Evolutionary conservation across 1,139 yeast genomes (phyloP), one percentile per base, ranked within the genome.

Genomic region (Protomyces pachydermus): DNA sequence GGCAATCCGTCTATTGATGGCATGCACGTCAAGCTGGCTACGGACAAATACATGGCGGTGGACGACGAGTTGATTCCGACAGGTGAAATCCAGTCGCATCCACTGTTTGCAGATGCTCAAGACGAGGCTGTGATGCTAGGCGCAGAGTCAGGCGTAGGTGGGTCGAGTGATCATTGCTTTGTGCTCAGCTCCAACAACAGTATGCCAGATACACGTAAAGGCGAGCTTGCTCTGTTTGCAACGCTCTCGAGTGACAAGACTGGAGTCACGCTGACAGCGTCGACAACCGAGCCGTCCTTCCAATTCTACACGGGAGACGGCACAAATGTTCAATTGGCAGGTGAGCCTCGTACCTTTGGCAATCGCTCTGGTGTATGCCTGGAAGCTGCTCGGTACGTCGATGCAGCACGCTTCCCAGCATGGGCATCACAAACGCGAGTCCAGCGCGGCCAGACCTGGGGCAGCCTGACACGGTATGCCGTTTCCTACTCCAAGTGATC

Each of bases 281-380:
- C 75, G 34, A 77, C 88, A 9, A 85, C 90, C 1, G 91, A 86
- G 68, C 91, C 91, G 4, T 76, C 84, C 3, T 84, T 83, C 78
- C 90, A 85, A 73, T 77, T 86, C 62, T 86, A 85, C 74, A 84
- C 89, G 45, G 88, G 88, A 39, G 85, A 82, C 68, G 77, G 77
- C 62, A 77, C 81, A 65, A 71, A 79, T 65, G 76, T 80, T 52
- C 66, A 65, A 9, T 38, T 70, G 71, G 37, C 74, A 74, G 8
- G 79, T 78, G 75, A 73, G 65, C 32, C 73, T 5, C 73, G 34
- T n/a, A 70, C 69, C 37, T 78, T 73, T 69, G 75, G 76, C 34
- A 71, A 77, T 37, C 79, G 88, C 72, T 74, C 81, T 63, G 90
- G 88, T 4, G 80, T 85, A 72, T 84, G 87, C 68, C 77, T 84